Base-by-base conservation (phyloP, 805 yeast genomes). In the Myxozyma nipponensis region DNA sequence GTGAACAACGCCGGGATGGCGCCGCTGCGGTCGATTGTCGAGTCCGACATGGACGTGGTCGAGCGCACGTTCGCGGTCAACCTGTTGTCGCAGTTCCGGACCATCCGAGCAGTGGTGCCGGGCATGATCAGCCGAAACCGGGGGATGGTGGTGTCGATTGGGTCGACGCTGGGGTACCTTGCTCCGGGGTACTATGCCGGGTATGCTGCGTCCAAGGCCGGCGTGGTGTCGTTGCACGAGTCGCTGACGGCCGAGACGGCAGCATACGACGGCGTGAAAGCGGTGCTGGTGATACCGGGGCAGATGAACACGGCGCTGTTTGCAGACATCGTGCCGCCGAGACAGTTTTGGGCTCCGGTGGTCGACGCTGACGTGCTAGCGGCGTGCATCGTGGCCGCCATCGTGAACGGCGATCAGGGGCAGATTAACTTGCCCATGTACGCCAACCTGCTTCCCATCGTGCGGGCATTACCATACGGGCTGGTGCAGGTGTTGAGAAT, bases 141-240 rank as follows among this genome's bases (percentile, higher is more conserved):
- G 40, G 96, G 97, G 0, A 85, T 81, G 63, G 74, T 91, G 19
- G 81, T 90, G 28, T 86, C 89, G 2, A 72, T 91, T 36, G 87
- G 95, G 0, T 87, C 96, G 0, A 89, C 86, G 0, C 71, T 91
- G 47, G 97, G 96, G 0, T 82, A 83, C 56, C 75, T 86, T 73
- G 77, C 93, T 0, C 97, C 97, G 0, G 90, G 95, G 7, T 73
- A 84, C 21, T 72, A 87, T 50, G 82, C 83, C 40, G 85, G 85
- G 0, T 91, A 91, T 63, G 96, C 96, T 0, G 96, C 97, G 0
- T 78, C 95, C 15, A 91, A 91, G 65, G 83, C 95, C 0, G 97
- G 95, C 0, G 67, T 87, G 25, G 79, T 91, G 46, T 89, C 91
- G 0, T 69, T 89, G 38, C 97, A 90, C 64, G 95, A 86, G 64